Evolutionary conservation across 352 stramenopile species (phyloP), one percentile per base, ranked within the genome.

Genomic region (Phytophthora cryptogea): DNA sequence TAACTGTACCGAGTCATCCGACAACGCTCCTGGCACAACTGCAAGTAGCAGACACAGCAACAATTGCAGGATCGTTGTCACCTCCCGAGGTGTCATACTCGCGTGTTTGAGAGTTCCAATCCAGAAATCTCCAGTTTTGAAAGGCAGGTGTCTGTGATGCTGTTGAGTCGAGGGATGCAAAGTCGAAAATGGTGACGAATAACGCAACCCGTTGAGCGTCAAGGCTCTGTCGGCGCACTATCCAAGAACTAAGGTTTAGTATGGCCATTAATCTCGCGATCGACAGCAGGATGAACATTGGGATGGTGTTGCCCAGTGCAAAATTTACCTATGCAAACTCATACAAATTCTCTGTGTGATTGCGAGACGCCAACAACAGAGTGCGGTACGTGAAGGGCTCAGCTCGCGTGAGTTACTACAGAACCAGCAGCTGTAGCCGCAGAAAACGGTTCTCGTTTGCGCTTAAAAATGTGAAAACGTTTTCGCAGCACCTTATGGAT

Each of bases 201-300:
- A 36, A n/a, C n/a, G n/a, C n/a, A n/a, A n/a, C n/a, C n/a, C n/a
- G n/a, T n/a, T n/a, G n/a, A n/a, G n/a, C 14, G 32, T 36, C 14
- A 36, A 36, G 11, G 8, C 14, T 8, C 32, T 36, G 32, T 8
- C 4, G 11, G 32, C 11, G 14, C 8, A 14, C 39, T 50, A 44
- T 59, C 30, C 51, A 43, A 36, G 8, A 13, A n/a, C n/a, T n/a
- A n/a, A n/a, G n/a, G n/a, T 40, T 58, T 50, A 50, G 28, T 50
- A 27, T 39, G 20, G 36, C 14, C 35, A 39, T 11, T 28, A 49
- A 49, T 42, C 41, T 23, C 26, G 41, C 52, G 52, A 59, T 59
- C 23, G 41, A 51, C 52, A 45, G 52, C 52, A 51, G 31, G 52
- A 59, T 59, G 20, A n/a, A 37, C 8, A 11, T 11, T 27, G n/a